Conservation (phyloP, 2,329 filamentous ascomycete genomes). For the Penicillium glabrum region DNA sequence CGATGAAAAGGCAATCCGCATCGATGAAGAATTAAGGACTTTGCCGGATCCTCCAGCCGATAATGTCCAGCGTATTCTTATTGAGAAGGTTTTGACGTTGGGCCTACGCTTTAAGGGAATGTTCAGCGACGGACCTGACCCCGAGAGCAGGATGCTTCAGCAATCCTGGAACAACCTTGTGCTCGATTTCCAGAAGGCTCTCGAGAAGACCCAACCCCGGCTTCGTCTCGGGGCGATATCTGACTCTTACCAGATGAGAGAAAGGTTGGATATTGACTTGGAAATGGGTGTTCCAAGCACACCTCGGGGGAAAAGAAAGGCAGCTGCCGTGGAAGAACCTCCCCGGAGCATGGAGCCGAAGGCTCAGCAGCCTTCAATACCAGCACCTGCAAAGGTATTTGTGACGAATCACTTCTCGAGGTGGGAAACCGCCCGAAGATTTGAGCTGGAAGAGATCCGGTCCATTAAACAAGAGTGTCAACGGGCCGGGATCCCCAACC, state of each 20-base stretch:
- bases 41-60: slow-evolving; percentile 65
- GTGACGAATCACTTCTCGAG: not conserved
- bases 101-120: slow-evolving; percentile 54
- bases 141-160: slow-evolving; percentile 38
- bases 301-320: slow-evolving; percentile 22
- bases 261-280: slow-evolving; percentile 26
- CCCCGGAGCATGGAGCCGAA: not conserved
- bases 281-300: slow-evolving; percentile 10
- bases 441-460: slow-evolving; percentile 47
- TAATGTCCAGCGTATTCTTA: slow-evolving; percentile 67
- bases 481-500: slow-evolving; percentile 58
- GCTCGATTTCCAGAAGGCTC: slow-evolving; percentile 52
- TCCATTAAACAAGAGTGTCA: slow-evolving; percentile 56
- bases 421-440: slow-evolving; percentile 19
- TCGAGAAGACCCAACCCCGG: slow-evolving; percentile 44
- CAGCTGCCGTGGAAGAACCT: not conserved
- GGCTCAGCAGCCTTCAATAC: not conserved
- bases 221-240: slow-evolving; percentile 28
- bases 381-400: not conserved
- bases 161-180: slow-evolving; percentile 48
- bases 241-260: slow-evolving; percentile 39
- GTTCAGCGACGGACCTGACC: slow-evolving; percentile 53
- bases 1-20: slow-evolving; percentile 48
- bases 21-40: slow-evolving; percentile 55
- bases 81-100: slow-evolving; percentile 60